phyloP scores from a whole-genome alignment of 2,329 filamentous ascomycete genomes.

The Colletotrichum cereale region DNA sequence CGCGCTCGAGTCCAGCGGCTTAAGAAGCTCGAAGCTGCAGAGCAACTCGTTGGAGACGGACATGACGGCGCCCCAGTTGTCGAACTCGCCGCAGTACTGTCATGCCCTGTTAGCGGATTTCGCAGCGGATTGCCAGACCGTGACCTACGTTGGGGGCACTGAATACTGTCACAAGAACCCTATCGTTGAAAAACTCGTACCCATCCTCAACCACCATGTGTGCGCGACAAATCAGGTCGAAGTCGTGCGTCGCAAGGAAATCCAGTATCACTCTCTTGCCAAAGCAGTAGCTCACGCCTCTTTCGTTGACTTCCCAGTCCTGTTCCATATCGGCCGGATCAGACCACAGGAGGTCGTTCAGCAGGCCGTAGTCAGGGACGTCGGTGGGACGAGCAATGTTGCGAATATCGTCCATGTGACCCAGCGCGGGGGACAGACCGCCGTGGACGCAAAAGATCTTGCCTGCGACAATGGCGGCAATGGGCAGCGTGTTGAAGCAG shows the following conservation, averaged over 20 bases:
- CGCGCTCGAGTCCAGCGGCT: constrained; percentile 94
- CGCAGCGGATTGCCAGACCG: neutral
- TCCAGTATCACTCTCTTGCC: constrained; percentile 98
- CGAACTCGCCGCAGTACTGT: constrained; percentile 97
- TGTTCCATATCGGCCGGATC: constrained; percentile 98
- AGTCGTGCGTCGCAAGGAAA: constrained; percentile 93
- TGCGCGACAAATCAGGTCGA: constrained; percentile 95
- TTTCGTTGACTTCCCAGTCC: constrained; percentile 97
- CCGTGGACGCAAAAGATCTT: constrained; percentile 99
- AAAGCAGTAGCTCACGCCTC: constrained; percentile 98
- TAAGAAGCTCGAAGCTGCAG: constrained; percentile 96
- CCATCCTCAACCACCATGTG: constrained; percentile 99
- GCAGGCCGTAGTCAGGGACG: constrained; percentile 93
- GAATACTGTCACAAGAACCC: constrained; percentile 95
- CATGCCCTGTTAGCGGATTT: constrained; percentile 45
- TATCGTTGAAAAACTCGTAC: constrained; percentile 98
- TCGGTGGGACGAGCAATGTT: constrained; percentile 96
- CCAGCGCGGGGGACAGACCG: constrained; percentile 89
- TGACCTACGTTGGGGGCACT: constrained; percentile 92
- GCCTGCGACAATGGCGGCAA: constrained; percentile 94
- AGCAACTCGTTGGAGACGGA: constrained; percentile 93
- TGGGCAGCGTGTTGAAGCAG: constrained; percentile 94
- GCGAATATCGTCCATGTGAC: constrained; percentile 98
- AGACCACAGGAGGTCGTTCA: constrained; percentile 97
- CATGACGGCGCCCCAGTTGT: constrained; percentile 99